These are phyloP conservation scores for Phytopythium cucurbitacearum DNA, from an alignment of 352 stramenopile species.

Conservation along the genomic window DNA sequence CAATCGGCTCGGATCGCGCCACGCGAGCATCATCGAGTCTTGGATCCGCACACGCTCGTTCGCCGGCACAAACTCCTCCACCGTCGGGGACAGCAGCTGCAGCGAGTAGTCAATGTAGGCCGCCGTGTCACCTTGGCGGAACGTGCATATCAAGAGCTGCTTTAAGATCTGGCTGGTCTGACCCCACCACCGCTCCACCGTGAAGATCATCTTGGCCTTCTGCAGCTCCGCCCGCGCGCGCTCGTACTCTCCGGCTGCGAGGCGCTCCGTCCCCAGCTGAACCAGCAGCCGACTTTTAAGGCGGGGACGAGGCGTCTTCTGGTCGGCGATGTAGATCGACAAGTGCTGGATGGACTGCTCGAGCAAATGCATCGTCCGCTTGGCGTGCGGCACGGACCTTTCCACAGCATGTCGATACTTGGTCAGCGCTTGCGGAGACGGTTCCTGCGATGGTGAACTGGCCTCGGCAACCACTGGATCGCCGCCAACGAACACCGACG, in stretches of 20 bases:
- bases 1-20: constrained; percentile 38
- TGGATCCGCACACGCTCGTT: constrained; percentile 55
- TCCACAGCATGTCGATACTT: constrained; percentile 68
- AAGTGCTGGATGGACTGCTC: constrained; percentile 77
- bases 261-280: constrained; percentile 65
- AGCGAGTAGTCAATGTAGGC: constrained; percentile 77
- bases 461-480: constrained; percentile 60
- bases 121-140: constrained; percentile 61
- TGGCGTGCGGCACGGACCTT: constrained; percentile 54
- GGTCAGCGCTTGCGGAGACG: constrained; percentile 49
- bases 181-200: constrained; percentile 67
- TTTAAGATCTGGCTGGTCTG: constrained; percentile 71
- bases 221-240: constrained; percentile 59
- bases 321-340: constrained; percentile 57
- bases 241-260: constrained; percentile 68
- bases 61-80: constrained; percentile 63
- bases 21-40: constrained; percentile 58
- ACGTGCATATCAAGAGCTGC: constrained; percentile 70
- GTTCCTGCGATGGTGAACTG: constrained; percentile 24
- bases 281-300: constrained; percentile 76
- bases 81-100: constrained; percentile 66
- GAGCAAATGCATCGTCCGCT: constrained; percentile 67
- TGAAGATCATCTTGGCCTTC: constrained; percentile 58
- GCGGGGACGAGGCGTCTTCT: constrained; percentile 55
- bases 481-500: constrained; percentile 64